These are phyloP conservation scores for Globisporangium mamillatum DNA, from an alignment of 352 stramenopile genomes.

Conservation along the genomic window DNA sequence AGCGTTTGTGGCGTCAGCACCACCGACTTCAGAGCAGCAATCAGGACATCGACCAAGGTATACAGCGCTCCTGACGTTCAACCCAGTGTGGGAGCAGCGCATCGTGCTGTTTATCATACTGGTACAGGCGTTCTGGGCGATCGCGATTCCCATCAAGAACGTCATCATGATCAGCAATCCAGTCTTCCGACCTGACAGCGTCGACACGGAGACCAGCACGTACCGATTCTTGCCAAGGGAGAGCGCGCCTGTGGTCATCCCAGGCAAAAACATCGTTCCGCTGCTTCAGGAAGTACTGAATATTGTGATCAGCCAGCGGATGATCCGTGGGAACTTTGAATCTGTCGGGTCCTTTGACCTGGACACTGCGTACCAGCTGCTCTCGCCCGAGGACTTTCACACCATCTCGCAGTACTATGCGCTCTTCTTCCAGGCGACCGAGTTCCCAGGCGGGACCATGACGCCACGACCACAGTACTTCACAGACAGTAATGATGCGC, in stretches of 20 bases:
- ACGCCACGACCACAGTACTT: slow-evolving; percentile 25
- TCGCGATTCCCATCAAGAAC: slow-evolving; percentile 41
- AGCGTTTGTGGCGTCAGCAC: background rate
- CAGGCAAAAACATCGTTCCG: slow-evolving; percentile 18
- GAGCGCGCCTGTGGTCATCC: slow-evolving; percentile 7
- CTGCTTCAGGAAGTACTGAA: slow-evolving; percentile 21
- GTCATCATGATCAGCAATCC: slow-evolving; percentile 35
- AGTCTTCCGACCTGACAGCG: slow-evolving; percentile 24
- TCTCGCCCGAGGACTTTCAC: slow-evolving; percentile 28
- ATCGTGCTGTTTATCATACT: slow-evolving; percentile 21
- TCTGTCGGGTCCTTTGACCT: slow-evolving; percentile 23
- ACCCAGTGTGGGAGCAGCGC: slow-evolving; percentile 12
- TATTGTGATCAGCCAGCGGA: slow-evolving; percentile 20
- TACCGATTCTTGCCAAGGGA: slow-evolving; percentile 12
- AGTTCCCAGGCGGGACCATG: slow-evolving; percentile 29
- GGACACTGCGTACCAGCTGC: slow-evolving; percentile 26
- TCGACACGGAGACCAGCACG: slow-evolving; percentile 12
- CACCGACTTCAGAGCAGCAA: background rate
- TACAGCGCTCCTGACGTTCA: background rate
- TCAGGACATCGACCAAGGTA: background rate
- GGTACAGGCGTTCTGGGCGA: slow-evolving; percentile 30
- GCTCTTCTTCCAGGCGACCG: slow-evolving; percentile 31
- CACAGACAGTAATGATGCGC: background rate
- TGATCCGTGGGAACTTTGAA: slow-evolving; percentile 29
- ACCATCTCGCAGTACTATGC: slow-evolving; percentile 29